These are phyloP conservation scores for Angomonas desouzai DNA, from an alignment of 208 protist species.

Conservation along the genomic window DNA sequence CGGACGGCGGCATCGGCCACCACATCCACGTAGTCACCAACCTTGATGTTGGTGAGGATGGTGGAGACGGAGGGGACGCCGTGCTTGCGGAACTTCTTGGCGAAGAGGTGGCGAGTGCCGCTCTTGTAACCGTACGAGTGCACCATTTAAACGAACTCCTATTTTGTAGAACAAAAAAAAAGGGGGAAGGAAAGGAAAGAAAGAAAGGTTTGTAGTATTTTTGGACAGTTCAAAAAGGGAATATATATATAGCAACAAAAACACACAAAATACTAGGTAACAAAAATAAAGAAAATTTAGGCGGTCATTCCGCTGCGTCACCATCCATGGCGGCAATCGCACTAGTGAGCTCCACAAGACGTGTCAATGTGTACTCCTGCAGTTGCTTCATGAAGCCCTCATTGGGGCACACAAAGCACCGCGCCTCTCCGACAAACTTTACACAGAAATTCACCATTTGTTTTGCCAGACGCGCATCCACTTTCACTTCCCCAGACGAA, in stretches of 20 bases:
- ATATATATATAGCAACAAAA: background rate
- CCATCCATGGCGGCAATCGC: background rate
- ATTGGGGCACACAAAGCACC: constrained; percentile 3
- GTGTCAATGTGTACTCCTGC: background rate
- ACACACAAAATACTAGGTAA: background rate
- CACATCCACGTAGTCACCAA: constrained; percentile 99
- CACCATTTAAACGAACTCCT: constrained; percentile 43
- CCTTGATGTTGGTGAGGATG: constrained; percentile 96
- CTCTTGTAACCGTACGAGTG: constrained; percentile 95
- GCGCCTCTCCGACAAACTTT: constrained; percentile 1
- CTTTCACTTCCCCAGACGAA: background rate
- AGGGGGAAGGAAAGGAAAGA: constrained; percentile 8
- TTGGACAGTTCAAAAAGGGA: background rate
- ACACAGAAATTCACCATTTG: constrained; percentile 3
- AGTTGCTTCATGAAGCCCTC: constrained; percentile 7
- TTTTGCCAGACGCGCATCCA: background rate
- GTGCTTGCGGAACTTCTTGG: constrained; percentile 95
- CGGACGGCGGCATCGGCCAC: constrained; percentile 96
- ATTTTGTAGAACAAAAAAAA: constrained; percentile 14
- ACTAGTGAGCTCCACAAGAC: background rate
- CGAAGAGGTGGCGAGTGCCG: constrained; percentile 97
- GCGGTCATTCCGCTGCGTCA: background rate
- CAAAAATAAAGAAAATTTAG: background rate
- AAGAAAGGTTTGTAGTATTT: too few relatives aligned
- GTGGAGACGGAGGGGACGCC: constrained; percentile 91